phyloP scores from a whole-genome alignment of 2,329 filamentous ascomycete genomes.

The Fusarium tanahbumbuense region DNA sequence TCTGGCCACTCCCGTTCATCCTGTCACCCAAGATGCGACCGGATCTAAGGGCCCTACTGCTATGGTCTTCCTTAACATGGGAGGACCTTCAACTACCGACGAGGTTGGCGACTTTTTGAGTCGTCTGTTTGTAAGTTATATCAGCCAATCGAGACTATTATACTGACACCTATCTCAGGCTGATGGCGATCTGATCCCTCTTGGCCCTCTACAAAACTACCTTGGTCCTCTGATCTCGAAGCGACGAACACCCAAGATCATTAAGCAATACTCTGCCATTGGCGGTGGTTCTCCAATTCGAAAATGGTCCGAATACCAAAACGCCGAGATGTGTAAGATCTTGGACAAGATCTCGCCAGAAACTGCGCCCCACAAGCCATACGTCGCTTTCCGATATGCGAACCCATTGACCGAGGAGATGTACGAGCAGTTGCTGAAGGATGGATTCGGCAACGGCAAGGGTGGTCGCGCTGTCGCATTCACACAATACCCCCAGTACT shows the following conservation, averaged over 20 bases:
- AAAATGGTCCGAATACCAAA: constrained; percentile 97
- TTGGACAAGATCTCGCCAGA: constrained; percentile 91
- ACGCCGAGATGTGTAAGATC: constrained; percentile 95
- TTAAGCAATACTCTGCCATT: constrained; percentile 94
- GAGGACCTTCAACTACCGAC: constrained; percentile 86
- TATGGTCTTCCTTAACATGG: constrained; percentile 99
- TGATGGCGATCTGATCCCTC: constrained; percentile 94
- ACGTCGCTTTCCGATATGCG: constrained; percentile 96
- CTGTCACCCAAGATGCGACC: constrained; percentile 81
- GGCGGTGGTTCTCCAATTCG: constrained; percentile 98
- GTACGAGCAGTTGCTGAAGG: constrained; percentile 83
- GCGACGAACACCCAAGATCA: constrained; percentile 92
- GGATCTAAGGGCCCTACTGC: constrained; percentile 85
- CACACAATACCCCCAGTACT: constrained; percentile 98
- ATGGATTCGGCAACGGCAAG: constrained; percentile 89
- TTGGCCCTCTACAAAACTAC: constrained; percentile 90
- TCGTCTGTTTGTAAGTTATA: constrained; percentile 81
- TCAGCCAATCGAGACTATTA: not conserved
- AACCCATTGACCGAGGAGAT: constrained; percentile 93
- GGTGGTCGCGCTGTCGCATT: constrained; percentile 97
- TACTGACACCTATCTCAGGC: constrained; percentile 65
- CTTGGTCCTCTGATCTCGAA: constrained; percentile 87
- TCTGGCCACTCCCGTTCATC: constrained; percentile 66
- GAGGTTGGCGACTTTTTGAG: constrained; percentile 93
- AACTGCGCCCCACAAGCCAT: constrained; percentile 95